Percentiles rank a stretch among this genome's conserved stretches.
phyloP scores from a whole-genome alignment of 441 rosid genomes.

The Gossypium trilobum region DNA sequence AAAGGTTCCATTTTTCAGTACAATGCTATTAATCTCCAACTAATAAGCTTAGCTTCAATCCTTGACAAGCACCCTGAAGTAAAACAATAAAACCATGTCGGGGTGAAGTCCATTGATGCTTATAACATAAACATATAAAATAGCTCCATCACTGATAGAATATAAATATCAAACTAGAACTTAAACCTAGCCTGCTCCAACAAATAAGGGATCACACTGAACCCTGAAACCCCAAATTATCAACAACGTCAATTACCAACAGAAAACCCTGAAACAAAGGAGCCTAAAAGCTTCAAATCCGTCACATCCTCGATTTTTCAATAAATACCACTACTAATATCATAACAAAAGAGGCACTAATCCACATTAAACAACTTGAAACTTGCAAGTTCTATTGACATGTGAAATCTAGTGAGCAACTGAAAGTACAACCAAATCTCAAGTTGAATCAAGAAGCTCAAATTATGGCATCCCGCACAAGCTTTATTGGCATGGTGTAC shows the following conservation, averaged over 20 bases:
- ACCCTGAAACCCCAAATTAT: neutral
- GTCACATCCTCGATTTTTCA: neutral
- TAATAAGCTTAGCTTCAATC: neutral
- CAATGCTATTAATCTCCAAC: neutral
- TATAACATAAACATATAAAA: neutral
- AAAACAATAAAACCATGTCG: neutral
- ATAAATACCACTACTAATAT: neutral
- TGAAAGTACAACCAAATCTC: neutral
- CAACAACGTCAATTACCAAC: neutral
- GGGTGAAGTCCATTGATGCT: neutral
- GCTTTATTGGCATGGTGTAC: neutral
- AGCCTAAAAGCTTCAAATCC: neutral
- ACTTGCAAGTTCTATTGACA: neutral
- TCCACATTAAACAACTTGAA: neutral
- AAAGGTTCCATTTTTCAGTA: neutral
- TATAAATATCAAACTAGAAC: neutral
- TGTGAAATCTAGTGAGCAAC: neutral
- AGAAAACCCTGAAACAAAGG: neutral
- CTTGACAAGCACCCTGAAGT: neutral
- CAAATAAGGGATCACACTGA: neutral
- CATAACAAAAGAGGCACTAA: neutral
- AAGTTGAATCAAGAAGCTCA: neutral
- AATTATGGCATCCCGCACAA: neutral
- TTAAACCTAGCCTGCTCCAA: neutral
- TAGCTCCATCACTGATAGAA: neutral